Percentiles rank a stretch among this genome's conserved stretches.
Evolutionary conservation across 106 monocot species (phyloP).

Genomic region (Platanthera guangdongensis): DNA sequence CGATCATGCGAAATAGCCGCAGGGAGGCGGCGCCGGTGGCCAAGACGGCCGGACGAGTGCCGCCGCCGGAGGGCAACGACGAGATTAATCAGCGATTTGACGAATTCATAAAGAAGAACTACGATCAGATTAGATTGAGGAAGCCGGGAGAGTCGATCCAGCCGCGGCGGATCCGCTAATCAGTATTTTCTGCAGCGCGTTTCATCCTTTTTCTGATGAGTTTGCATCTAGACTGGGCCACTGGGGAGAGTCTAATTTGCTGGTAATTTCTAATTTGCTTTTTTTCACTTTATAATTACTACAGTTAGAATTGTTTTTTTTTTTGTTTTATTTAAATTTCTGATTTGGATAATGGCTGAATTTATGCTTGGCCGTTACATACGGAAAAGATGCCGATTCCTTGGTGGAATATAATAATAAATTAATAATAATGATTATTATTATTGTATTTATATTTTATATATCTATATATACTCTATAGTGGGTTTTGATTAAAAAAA

Average conservation of each 20-base stretch:
- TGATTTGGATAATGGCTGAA: neutral
- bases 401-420: no score
- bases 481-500: neutral
- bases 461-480: neutral
- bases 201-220: neutral
- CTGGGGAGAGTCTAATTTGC: neutral
- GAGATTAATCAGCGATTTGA: conserved; percentile 53
- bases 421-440: no score
- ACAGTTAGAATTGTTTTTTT: neutral
- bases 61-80: conserved; percentile 19
- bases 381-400: no score
- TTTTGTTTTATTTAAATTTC: neutral
- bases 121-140: conserved; percentile 43
- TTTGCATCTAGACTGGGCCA: neutral
- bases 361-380: neutral
- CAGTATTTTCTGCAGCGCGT: neutral
- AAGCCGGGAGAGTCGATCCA: neutral
- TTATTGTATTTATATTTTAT: neutral
- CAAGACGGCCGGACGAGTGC: neutral
- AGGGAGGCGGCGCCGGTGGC: neutral
- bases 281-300: neutral
- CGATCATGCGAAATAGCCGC: conserved; percentile 25
- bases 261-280: neutral
- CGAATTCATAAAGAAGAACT: conserved; percentile 64
- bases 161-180: neutral